Evolutionary conservation across 2,329 filamentous ascomycete genomes (phyloP).

Genomic region (Aspergillus transmontanensis): DNA sequence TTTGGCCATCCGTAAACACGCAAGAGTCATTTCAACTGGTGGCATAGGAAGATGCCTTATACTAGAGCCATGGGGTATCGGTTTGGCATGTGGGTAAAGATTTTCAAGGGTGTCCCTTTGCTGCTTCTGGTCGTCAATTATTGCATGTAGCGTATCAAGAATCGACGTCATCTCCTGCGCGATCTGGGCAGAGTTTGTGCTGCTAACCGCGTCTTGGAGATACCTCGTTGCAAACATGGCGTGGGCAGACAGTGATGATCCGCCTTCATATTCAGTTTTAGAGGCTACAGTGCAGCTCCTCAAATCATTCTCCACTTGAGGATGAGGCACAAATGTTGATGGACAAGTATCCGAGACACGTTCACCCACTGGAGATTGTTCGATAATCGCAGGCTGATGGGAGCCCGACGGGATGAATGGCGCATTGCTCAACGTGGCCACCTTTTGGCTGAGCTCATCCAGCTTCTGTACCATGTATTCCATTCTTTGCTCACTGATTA

Average conservation of each 20-base stretch:
- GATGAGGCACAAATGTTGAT: background rate
- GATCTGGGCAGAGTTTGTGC: background rate
- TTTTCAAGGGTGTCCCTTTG: constrained; percentile 9
- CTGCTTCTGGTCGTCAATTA: constrained; percentile 6
- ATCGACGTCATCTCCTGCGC: background rate
- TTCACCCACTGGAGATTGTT: background rate
- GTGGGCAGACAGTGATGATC: constrained; percentile 10
- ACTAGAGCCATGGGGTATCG: constrained; percentile 2
- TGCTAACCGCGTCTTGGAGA: constrained; percentile 10
- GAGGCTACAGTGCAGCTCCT: background rate
- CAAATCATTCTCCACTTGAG: background rate
- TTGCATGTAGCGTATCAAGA: background rate
- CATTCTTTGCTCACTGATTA: constrained; percentile 9
- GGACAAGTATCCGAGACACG: background rate
- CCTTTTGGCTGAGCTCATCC: constrained; percentile 10
- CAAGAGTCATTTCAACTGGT: constrained; percentile 6
- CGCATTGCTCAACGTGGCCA: constrained; percentile 7
- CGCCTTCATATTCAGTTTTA: constrained; percentile 7
- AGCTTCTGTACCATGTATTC: constrained; percentile 17
- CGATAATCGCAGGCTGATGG: background rate
- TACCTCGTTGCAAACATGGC: constrained; percentile 8
- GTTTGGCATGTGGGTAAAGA: constrained; percentile 2
- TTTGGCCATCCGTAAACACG: constrained; percentile 10
- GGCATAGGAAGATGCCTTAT: constrained; percentile 10
- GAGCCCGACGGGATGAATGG: background rate